phyloP scores from a whole-genome alignment of 2,329 filamentous ascomycete genomes.

The Exophiala lecanii-corni region DNA sequence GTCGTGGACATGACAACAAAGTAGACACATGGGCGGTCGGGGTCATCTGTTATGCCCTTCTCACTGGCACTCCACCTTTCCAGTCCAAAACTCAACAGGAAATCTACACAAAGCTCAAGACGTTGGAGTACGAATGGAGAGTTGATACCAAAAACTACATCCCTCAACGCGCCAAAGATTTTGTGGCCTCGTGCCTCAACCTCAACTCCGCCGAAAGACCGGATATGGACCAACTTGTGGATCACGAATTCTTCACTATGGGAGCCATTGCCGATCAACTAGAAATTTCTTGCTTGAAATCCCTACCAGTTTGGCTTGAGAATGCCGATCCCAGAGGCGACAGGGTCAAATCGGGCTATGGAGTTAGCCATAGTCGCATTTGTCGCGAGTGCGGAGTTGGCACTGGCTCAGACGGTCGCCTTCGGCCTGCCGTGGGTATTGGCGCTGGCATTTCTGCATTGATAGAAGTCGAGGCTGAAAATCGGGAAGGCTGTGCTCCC shows the following conservation, averaged over 20 bases:
- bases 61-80: constrained; percentile 93
- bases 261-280: constrained; percentile 44
- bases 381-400: constrained; percentile 45
- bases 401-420: constrained; percentile 37
- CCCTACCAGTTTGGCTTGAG: constrained; percentile 41
- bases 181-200: constrained; percentile 45
- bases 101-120: constrained; percentile 47
- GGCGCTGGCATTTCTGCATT: constrained; percentile 43
- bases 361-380: constrained; percentile 41
- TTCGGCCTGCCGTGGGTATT: constrained; percentile 41
- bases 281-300: constrained; percentile 36
- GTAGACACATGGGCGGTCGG: constrained; percentile 98
- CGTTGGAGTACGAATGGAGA: constrained; percentile 47
- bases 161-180: constrained; percentile 45
- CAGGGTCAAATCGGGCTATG: constrained; percentile 39
- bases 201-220: constrained; percentile 45
- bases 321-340: constrained; percentile 44
- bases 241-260: constrained; percentile 49
- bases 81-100: constrained; percentile 64
- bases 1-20: constrained; percentile 89
- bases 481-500: constrained; percentile 42
- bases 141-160: constrained; percentile 45
- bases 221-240: constrained; percentile 47
- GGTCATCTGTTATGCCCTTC: constrained; percentile 94
- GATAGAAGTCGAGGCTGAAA: constrained; percentile 44